Evolutionary conservation across 192 early-diverging fungal species (phyloP), one percentile per base, ranked within the genome.

Genomic region (Backusella luteola): DNA sequence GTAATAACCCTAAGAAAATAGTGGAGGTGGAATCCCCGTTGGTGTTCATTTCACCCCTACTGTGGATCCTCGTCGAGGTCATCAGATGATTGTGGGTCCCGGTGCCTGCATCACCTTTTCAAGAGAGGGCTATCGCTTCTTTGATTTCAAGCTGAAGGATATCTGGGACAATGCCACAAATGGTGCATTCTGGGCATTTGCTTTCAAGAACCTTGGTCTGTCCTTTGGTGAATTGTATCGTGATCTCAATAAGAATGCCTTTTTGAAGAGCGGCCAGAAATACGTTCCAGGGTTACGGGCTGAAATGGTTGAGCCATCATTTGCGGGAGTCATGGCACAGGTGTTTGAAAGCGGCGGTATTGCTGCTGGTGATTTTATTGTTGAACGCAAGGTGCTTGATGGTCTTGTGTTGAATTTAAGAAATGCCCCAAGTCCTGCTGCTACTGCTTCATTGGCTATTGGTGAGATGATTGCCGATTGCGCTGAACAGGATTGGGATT

Each of bases 1-100:
- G 1, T 38, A 38, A 1, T 38, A 38, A 38, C 36, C 36, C 1
- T 38, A 39, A 11, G 11, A 39, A 12, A 39, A 39, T 39, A 39
- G 38, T 39, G 77, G 74, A 34, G 76, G 76, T 23, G 80, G 80
- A 23, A 81, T 81, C 59, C 76, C 80, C 2, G 80, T 82, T 4
- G 80, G 80, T 72, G 71, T 76, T 1, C 80, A 82, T 56, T 74
- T 82, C 41, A 78, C 80, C 0, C 80, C 80, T 17, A 82, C 80
- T 14, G 71, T 80, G 1, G 71, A 82, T 29, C 36, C 56, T 4
- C 76, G 80, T 42, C 80, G 80, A 46, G 80, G 80, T 0, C 73
- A 75, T 73, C 76, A 75, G 67, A 66, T 74, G 49, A 82, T 82
- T 71, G 70, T 82, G 14, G 80, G 80, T n/a, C 80, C 80, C 3